phyloP scores from a whole-genome alignment of 192 early-diverging fungal genomes.

The Umbelopsis isabellina region DNA sequence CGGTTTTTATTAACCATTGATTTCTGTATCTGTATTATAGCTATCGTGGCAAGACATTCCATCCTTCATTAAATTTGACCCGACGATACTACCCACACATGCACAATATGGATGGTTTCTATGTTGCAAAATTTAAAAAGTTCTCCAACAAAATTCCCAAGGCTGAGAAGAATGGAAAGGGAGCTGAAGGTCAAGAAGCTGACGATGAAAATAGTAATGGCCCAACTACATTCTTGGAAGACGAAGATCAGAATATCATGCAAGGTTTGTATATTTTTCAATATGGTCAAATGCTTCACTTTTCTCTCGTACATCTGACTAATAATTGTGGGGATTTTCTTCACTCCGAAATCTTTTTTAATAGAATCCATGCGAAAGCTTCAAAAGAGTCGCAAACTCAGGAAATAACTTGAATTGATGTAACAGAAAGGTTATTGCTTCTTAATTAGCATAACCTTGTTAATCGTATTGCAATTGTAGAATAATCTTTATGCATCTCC shows the following conservation, averaged over 20 bases:
- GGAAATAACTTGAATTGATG: neutral
- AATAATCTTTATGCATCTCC: constrained; percentile 16
- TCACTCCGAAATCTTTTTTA: neutral
- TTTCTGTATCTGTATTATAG: neutral
- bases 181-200: constrained; percentile 44
- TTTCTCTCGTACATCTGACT: neutral
- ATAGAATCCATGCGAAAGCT: constrained; percentile 21
- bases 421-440: too few relatives aligned
- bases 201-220: constrained; percentile 24
- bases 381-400: constrained; percentile 15
- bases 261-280: neutral
- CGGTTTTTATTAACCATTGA: neutral
- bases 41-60: constrained; percentile 89
- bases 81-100: constrained; percentile 95
- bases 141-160: constrained; percentile 79
- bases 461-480: constrained; percentile 14
- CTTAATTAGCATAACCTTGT: neutral
- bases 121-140: constrained; percentile 97
- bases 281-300: neutral
- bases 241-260: constrained; percentile 34
- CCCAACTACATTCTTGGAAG: constrained; percentile 28
- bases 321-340: neutral
- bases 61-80: constrained; percentile 78
- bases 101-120: constrained; percentile 99
- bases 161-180: constrained; percentile 38